Evolutionary conservation across 257 asterid species (phyloP).

Genomic region (Nicotiana paniculata): DNA sequence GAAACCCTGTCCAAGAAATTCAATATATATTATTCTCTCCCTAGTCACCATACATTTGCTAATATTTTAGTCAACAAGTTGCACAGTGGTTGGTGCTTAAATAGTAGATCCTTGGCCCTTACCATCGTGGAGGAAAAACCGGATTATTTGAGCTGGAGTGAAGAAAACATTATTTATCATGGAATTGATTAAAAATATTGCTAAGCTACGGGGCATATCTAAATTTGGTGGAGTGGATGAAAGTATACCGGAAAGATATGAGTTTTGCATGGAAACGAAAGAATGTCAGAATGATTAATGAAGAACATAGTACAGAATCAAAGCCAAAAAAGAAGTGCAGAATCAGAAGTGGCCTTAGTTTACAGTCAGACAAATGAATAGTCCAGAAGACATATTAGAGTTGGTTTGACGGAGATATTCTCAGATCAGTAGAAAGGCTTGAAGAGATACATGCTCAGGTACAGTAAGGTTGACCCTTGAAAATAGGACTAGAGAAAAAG

Average conservation of each 20-base stretch:
- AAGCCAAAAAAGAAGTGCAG: neutral
- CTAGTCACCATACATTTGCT: neutral
- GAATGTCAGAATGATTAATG: neutral
- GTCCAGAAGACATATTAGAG: neutral
- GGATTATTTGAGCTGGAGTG: neutral
- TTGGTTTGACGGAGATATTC: neutral
- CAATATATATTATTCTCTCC: neutral
- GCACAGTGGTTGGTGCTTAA: neutral
- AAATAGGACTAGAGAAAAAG: neutral
- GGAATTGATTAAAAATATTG: neutral
- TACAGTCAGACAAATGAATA: slow-evolving; percentile 1
- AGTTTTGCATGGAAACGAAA: neutral
- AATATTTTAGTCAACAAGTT: neutral
- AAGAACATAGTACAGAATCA: slow-evolving; percentile 2
- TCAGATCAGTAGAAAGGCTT: neutral
- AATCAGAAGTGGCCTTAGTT: slow-evolving; percentile 10
- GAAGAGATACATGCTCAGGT: too few species aligned
- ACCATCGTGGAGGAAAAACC: neutral
- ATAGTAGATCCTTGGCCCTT: neutral
- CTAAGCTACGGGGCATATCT: neutral
- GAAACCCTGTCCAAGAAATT: slow-evolving; percentile 54
- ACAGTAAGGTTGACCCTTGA: neutral
- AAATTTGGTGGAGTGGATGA: neutral
- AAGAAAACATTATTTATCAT: neutral
- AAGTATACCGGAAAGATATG: neutral